A percentile compares a stretch with the other conserved stretches of the same genome.
These are phyloP conservation scores for Skeletonema potamos DNA, from an alignment of 108 stramenopile species.

Conservation along the genomic window DNA sequence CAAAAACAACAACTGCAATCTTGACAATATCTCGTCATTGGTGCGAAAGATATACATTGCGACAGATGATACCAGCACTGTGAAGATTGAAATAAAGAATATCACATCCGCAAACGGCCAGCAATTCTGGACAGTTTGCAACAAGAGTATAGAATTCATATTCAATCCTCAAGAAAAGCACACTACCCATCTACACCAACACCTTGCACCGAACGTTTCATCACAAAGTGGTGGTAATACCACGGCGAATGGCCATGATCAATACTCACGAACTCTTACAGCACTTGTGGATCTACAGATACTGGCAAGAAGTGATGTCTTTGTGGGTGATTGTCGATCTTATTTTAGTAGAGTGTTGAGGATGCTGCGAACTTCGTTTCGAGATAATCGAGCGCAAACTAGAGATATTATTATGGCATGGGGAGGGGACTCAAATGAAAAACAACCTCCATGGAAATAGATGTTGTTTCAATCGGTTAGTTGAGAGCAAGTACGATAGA, in stretches of 20 bases:
- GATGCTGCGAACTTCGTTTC: neutral
- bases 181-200: neutral
- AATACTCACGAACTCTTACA: neutral
- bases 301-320: neutral
- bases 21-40: neutral
- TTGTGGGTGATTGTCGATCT: neutral
- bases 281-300: conserved; percentile 3
- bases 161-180: neutral
- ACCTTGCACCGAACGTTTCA: neutral
- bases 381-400: neutral
- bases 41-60: neutral
- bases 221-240: neutral
- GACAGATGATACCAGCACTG: neutral
- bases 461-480: too few relatives aligned
- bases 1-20: neutral
- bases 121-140: neutral
- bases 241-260: neutral
- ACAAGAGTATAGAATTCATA: neutral
- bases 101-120: neutral
- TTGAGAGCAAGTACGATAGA: too few relatives aligned
- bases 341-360: neutral
- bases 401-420: neutral
- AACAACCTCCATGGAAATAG: conserved; percentile 1
- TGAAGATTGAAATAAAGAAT: neutral
- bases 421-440: neutral